phyloP scores from a whole-genome alignment of 108 stramenopile genomes.

The Conticribra guillardii region DNA sequence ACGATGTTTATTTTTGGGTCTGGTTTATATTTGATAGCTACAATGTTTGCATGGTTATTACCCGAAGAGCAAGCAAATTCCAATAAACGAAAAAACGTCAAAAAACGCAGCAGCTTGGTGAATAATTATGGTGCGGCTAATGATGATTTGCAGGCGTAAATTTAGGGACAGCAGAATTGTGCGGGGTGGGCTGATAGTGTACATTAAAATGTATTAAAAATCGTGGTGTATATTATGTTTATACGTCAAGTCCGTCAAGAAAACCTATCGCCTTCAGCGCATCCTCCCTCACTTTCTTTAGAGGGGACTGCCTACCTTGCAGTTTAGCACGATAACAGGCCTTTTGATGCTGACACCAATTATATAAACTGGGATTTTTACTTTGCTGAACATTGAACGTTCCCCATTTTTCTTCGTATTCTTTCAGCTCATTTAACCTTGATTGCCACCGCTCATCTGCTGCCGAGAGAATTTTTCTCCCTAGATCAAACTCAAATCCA shows the following conservation, averaged over 20 bases:
- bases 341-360: slow-evolving; percentile 50
- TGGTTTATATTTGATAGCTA: slow-evolving; percentile 67
- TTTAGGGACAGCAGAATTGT: too few species aligned
- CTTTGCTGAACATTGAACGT: slow-evolving; percentile 34
- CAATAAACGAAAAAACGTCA: slow-evolving; percentile 10
- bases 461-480: slow-evolving; percentile 25
- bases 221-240: background rate
- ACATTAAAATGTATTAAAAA: too few species aligned
- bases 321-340: slow-evolving; percentile 24
- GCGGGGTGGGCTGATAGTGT: too few species aligned
- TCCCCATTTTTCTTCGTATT: slow-evolving; percentile 27
- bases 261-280: slow-evolving; percentile 44
- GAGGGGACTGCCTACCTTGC: slow-evolving; percentile 31
- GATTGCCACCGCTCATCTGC: slow-evolving; percentile 43
- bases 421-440: slow-evolving; percentile 36
- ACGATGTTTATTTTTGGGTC: slow-evolving; percentile 80
- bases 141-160: too few species aligned
- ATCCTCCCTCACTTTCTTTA: slow-evolving; percentile 44
- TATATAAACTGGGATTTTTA: slow-evolving; percentile 34
- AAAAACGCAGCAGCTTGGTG: slow-evolving; percentile 19
- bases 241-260: slow-evolving; percentile 9
- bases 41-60: slow-evolving; percentile 56
- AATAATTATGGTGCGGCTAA: slow-evolving; percentile 2
- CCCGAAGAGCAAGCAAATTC: slow-evolving; percentile 70
- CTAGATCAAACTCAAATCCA: slow-evolving; percentile 44